phyloP scores from a whole-genome alignment of 2,329 filamentous ascomycete species.

The Blastomyces percursus region DNA sequence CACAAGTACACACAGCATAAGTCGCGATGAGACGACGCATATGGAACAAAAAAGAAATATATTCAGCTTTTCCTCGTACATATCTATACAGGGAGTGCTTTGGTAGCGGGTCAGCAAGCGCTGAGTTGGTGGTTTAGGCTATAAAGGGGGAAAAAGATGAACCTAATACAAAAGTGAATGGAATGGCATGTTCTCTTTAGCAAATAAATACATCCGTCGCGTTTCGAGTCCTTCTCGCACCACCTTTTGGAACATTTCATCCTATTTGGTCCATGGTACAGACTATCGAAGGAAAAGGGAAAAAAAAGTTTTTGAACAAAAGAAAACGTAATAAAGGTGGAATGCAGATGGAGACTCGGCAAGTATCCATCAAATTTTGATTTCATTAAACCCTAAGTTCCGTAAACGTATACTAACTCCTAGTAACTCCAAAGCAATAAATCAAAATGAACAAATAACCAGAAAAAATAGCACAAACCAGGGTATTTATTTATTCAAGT shows the following conservation, averaged over 20 bases:
- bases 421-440: neutral
- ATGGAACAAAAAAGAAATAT: constrained; percentile 11
- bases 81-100: constrained; percentile 13
- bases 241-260: neutral
- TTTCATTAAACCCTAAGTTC: neutral
- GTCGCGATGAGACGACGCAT: constrained; percentile 14
- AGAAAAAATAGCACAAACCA: neutral
- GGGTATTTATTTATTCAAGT: neutral
- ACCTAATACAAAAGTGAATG: neutral
- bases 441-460: neutral
- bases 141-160: neutral
- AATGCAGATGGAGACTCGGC: neutral
- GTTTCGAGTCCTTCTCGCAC: neutral
- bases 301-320: neutral
- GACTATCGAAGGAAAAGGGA: neutral
- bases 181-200: neutral
- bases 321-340: neutral
- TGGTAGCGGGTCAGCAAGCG: neutral
- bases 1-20: neutral
- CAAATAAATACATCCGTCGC: neutral
- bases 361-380: neutral
- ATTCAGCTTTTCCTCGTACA: neutral
- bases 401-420: neutral
- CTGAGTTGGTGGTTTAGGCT: neutral
- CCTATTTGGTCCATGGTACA: neutral